Base-by-base conservation (phyloP, 1,139 yeast genomes). In the Spathaspora sp. region DNA sequence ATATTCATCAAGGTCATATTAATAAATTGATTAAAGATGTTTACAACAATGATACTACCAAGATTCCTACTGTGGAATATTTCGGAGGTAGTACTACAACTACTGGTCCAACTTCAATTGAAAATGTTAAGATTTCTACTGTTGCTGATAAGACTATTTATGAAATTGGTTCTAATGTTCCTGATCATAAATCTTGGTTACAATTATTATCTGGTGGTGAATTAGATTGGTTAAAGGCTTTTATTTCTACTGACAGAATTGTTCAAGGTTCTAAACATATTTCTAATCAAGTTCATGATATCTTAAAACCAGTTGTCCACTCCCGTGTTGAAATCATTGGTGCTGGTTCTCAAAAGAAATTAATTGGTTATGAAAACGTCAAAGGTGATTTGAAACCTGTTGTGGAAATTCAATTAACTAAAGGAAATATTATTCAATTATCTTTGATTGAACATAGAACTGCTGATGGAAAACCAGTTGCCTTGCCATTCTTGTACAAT, bases 191-290 rank as follows among this genome's bases (percentile, higher is more conserved):
- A 18, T 74, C 76, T 49, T 93, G 99, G 99, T 82, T 88, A 61
- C 72, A 81, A 46, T 73, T 85, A 49, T 76, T 93, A 59, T 97
- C 96, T 49, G 98, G 99, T 52, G 65, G 77, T 47, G 65, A 78
- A 54, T 82, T 82, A 61, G 82, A 81, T 65, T 93, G 99, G 99
- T 83, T 96, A 70, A 88, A 87, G 58, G 97, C 99, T 29, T 81
- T 93, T 66, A 75, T 93, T 55, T 76, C 91, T 31, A 80, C 93
- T 53, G 80, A 82, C 51, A 82, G 89, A 67, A 75, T 89, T 63
- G 95, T 90, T 48, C 97, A 91, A 73, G 96, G 89, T 47, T 74
- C 82, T 51, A 82, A 84, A 68, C 93, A 87, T 61, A 84, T 83
- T 54, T 65, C 81, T 41, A 95, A 91, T 70, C 88, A 97, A 33